Base-by-base conservation (phyloP, 768 basidiomycete genomes). In the Podaxis rugospora region DNA sequence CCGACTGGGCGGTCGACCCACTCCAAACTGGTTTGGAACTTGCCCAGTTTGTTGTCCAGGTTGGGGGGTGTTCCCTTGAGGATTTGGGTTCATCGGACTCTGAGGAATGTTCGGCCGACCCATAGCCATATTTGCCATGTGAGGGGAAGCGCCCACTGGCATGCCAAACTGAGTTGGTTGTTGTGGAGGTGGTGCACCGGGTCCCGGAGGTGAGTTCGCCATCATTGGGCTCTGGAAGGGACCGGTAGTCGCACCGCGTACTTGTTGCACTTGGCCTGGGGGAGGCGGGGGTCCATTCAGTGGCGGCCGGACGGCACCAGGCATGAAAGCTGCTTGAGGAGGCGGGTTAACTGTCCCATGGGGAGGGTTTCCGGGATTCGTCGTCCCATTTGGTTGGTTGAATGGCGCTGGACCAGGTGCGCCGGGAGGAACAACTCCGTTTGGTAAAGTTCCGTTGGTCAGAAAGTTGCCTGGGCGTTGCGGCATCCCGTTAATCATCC, bases 151-250 rank as follows among this genome's bases (percentile, higher is more conserved):
- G 1, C 84, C 81, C 27, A 68, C 73, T 1, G 84, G 75, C 58
- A 80, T 81, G 52, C 75, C 76, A 78, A 85, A 82, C 4, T 78
- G 75, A 25, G 73, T 70, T 53, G 68, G 74, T 64, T 70, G 66
- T 5, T 65, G 70, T 9, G 42, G 65, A 73, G 72, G 25, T 62
- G 67, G 28, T 64, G 69, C 49, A 10, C 58, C 56, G 7, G 55
- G 16, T 51, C 80, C 80, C 63, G 85, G 85, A 0, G 84, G 82
- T 3, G 86, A 86, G 54, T 82, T 80, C 1, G 84, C 76, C 72
- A 89, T 85, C 1, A 82, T 86, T 3, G 88, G 88, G 21, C 86
- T 88, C 44, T 80, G 84, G 70, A 85, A 89, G 7, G 82, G 81
- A 13, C 80, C 52, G 61, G 59, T 56, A 57, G 51, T 55, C 37